phyloP scores from a whole-genome alignment of 140 eudicot genomes.

The Ambrosia hybrid region DNA sequence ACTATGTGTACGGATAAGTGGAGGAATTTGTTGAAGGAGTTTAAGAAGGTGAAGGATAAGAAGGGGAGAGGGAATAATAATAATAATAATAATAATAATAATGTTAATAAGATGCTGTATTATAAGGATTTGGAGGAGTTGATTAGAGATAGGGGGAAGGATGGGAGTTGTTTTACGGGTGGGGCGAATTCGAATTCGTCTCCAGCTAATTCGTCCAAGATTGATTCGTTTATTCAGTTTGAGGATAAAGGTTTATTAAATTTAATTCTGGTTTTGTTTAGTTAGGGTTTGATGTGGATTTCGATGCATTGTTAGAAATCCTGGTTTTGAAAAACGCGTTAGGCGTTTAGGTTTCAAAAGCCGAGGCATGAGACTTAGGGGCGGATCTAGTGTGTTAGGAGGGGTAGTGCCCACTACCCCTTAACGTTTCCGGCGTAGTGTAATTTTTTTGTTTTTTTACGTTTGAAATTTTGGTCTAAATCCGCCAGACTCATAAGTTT shows the following conservation, averaged over 20 bases:
- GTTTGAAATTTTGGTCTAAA: too few species aligned
- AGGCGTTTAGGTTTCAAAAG: too few species aligned
- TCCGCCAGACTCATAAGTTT: too few species aligned
- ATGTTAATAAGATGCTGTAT: conserved; percentile 47
- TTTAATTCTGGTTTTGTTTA: neutral
- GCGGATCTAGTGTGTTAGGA: too few species aligned
- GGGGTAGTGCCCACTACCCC: too few species aligned
- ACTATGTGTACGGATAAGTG: conserved; percentile 74
- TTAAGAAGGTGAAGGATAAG: conserved; percentile 51
- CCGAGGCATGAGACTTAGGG: too few species aligned
- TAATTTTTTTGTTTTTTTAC: too few species aligned
- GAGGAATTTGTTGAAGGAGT: conserved; percentile 65
- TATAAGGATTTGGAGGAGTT: conserved; percentile 63
- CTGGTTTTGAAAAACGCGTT: too few species aligned
- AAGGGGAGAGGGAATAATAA: conserved; percentile 20
- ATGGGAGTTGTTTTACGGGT: conserved; percentile 15
- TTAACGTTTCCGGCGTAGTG: too few species aligned
- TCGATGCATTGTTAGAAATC: neutral
- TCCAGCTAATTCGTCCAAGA: conserved; percentile 33
- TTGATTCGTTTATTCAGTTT: conserved; percentile 42
- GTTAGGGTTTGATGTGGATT: neutral
- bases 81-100: conserved; percentile 23
- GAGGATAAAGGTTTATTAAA: conserved; percentile 40
- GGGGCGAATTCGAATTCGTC: neutral
- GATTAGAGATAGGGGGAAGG: conserved; percentile 47